Percentiles rank a stretch among this genome's conserved stretches.
phyloP scores from a whole-genome alignment of 805 yeast species.

The Cyberlindnera sargentensis region DNA sequence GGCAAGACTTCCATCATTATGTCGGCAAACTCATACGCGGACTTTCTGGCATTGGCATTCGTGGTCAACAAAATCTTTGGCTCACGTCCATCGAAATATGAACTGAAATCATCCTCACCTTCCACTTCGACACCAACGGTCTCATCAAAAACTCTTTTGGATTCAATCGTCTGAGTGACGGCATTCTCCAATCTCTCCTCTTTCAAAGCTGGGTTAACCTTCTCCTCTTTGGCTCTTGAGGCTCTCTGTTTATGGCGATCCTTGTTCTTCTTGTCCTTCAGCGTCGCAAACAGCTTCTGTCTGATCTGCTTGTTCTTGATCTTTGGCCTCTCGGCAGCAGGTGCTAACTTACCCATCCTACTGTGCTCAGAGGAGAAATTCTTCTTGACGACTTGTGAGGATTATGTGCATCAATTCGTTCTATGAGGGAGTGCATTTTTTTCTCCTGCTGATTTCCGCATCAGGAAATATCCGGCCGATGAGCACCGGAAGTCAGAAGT shows the following conservation, averaged over 20 bases:
- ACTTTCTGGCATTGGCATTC: constrained; percentile 74
- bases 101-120: constrained; percentile 24
- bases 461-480: not conserved
- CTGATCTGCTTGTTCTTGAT: constrained; percentile 76
- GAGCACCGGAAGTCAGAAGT: not conserved
- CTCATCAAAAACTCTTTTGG: constrained; percentile 24
- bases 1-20: constrained; percentile 80
- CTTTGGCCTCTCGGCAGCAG: constrained; percentile 27
- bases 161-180: constrained; percentile 23
- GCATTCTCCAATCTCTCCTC: constrained; percentile 57
- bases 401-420: too few species aligned
- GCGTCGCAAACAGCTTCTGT: constrained; percentile 65
- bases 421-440: not conserved
- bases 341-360: constrained; percentile 9
- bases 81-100: constrained; percentile 23
- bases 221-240: constrained; percentile 84
- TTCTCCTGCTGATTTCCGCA: not conserved
- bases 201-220: constrained; percentile 72
- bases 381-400: too few species aligned
- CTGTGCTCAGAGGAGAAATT: too few species aligned
- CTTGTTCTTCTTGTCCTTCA: constrained; percentile 70
- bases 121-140: constrained; percentile 22
- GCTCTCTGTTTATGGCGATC: constrained; percentile 69
- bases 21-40: constrained; percentile 88
- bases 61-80: constrained; percentile 93